Base-by-base conservation (phyloP, 169 alveolate species). In the Babesia gibsoni region DNA sequence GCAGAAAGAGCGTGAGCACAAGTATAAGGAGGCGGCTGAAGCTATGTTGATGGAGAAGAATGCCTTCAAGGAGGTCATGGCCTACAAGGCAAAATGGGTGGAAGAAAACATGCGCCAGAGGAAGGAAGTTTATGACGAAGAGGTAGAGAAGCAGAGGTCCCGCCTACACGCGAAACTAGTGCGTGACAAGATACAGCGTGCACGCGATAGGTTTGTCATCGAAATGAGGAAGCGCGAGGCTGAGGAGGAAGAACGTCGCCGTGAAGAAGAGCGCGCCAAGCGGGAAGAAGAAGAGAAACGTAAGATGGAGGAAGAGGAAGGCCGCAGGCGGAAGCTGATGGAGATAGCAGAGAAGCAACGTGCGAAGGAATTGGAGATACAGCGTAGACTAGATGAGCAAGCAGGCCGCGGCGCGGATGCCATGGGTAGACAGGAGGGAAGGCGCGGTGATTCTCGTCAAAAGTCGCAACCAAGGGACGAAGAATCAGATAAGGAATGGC, bases 171-270 rank as follows among this genome's bases (percentile, higher is more conserved):
- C 23, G 58, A 67, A 42, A 33, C 4, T 77, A 35, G 14, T 58
- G 20, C 23, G 65, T 3, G 90, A 85, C 43, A 90, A 90, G 74
- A 84, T 90, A 9, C 86, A 83, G 30, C 64, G 95, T 46, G 95
- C 95, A 3, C 80, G 77, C 42, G 86, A 84, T 18, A 82, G 95
- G 58, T 70, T 91, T 16, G 78, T 68, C 29, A 83, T 73, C 46
- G 92, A 85, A 61, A 43, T 80, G 9, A 83, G 84, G 37, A 73
- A 80, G 69, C 65, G 69, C 52, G 53, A 67, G 56, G 88, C 67
- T 6, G 90, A 83, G 42, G 92, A 90, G 64, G 93, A 90, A 67
- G 90, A 88, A 37, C 65, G 82, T 46, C 53, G 90, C 49, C 78
- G 84, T 29, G 94, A 86, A 54, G 92, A 84, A 48, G 92, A 90